Evolutionary conservation across 345 rosid genomes (phyloP).

Genomic region (Populus nigra): DNA sequence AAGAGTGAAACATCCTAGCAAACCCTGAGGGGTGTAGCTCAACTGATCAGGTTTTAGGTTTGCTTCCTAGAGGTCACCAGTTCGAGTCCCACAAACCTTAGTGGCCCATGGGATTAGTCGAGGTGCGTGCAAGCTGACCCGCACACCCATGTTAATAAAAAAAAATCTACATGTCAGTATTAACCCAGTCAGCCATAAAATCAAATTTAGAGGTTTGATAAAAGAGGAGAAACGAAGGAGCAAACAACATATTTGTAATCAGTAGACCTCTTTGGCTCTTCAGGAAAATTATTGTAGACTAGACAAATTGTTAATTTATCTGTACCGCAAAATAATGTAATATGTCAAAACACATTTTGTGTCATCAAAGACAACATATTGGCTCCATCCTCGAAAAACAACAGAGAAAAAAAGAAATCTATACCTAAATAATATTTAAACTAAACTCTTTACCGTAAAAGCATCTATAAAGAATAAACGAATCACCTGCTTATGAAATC

Average conservation of each 20-base stretch:
- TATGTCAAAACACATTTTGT: background rate
- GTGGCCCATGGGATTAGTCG: too few relatives aligned
- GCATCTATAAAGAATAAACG: slow-evolving; percentile 3
- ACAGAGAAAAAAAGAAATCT: background rate
- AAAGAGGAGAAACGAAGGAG: background rate
- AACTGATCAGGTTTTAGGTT: fast-evolving
- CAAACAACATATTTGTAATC: too few relatives aligned
- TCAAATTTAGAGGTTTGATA: background rate
- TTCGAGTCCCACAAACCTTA: too few relatives aligned
- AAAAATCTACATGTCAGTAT: background rate
- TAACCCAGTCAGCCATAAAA: background rate
- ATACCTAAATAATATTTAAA: background rate
- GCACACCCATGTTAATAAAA: too few relatives aligned
- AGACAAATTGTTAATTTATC: too few relatives aligned
- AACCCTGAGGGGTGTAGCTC: too few relatives aligned
- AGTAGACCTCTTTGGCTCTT: too few relatives aligned
- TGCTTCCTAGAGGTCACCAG: too few relatives aligned
- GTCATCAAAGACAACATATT: background rate
- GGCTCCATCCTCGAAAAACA: background rate
- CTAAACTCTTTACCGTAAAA: background rate
- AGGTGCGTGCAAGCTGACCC: too few relatives aligned
- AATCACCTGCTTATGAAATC: slow-evolving; percentile 80
- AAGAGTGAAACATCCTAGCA: background rate
- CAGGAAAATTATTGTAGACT: too few relatives aligned
- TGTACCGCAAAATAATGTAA: too few relatives aligned